Evolutionary conservation across 2,329 filamentous ascomycete species (phyloP), one percentile per base, ranked within the genome.

Genomic region (Graphium sp.): DNA sequence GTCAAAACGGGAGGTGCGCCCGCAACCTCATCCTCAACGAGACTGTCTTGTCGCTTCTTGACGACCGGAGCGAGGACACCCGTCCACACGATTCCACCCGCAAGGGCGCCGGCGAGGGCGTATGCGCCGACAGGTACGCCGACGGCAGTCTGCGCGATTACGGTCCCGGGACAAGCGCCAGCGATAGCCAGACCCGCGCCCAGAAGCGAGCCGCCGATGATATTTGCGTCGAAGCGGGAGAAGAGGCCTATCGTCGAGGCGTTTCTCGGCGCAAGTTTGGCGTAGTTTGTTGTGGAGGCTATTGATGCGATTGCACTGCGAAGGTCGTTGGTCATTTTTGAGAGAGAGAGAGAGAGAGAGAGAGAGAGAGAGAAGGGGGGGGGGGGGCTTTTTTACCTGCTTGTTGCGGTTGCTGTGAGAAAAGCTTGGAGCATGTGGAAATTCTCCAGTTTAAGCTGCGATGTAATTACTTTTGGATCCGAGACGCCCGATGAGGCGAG

Each of bases 381-480:
- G 8, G 13, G 6, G 17, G n/a, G 11, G n/a, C 10, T 20, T 24
- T 52, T 68, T 45, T 56, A 74, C 66, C 65, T 62, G 48, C 67
- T 75, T 38, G 56, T 60, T 16, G 66, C 71, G 7, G 67, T 67
- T 4, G 72, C 74, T 2, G 65, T 58, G 4, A 78, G 47, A 39
- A 79, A 78, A 7, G 60, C 58, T 46, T 75, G 62, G 18, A 74
- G 43, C 73, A 79, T 78, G 43, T 73, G 69, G 47, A 65, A 76
- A 41, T 74, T 62, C 26, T 60, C 48, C 25, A 76, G 52, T 15
- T 53, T 57, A 50, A 79, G 60, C 50, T 79, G 74, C 7, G 56
- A 50, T 32, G 68, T 46, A 38, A 80, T 72, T 26, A 74, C 56
- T 0, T 59, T 51, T 0, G 74, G 73, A 21, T 62, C 53, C 40